These are phyloP conservation scores for Olyra latifolia DNA, from an alignment of 176 grass and related monocot species.

Conservation along the genomic window DNA sequence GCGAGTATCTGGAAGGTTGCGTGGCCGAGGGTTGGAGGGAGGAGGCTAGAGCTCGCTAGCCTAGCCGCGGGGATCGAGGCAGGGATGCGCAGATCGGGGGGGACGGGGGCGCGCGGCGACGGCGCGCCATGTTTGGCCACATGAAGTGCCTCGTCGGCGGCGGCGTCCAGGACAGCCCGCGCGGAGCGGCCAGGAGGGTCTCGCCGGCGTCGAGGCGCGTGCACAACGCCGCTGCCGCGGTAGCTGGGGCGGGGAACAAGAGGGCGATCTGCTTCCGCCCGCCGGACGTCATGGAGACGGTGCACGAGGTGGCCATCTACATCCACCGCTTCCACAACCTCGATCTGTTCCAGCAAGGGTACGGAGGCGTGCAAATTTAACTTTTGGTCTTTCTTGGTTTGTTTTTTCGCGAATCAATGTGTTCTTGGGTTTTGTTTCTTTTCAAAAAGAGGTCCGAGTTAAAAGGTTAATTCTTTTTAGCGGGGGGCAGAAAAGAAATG, in stretches of 20 bases:
- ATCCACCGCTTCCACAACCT: slow-evolving; percentile 99
- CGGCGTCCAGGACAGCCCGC: slow-evolving; percentile 62
- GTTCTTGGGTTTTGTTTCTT: slow-evolving; percentile 38
- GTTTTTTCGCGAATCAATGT: background rate
- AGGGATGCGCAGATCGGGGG: slow-evolving; percentile 51
- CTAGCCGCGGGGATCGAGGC: slow-evolving; percentile 26
- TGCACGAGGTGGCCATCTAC: slow-evolving; percentile 94
- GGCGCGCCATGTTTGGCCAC: slow-evolving; percentile 51
- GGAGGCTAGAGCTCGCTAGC: background rate
- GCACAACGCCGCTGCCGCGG: slow-evolving; percentile 33
- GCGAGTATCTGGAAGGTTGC: background rate
- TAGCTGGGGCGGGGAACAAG: slow-evolving; percentile 8
- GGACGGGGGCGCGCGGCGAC: background rate
- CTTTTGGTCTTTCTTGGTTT: slow-evolving; percentile 3
- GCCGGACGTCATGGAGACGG: slow-evolving; percentile 81
- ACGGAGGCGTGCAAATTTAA: background rate
- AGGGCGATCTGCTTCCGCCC: slow-evolving; percentile 30
- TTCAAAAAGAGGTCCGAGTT: slow-evolving; percentile 39
- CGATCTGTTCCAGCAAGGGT: slow-evolving; percentile 99
- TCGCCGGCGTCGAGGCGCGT: slow-evolving; percentile 57
- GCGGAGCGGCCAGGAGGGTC: slow-evolving; percentile 44
- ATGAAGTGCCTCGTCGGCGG: slow-evolving; percentile 72
- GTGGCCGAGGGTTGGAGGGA: background rate
- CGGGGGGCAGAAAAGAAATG: background rate
- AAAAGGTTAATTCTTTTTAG: background rate